phyloP scores from a whole-genome alignment of 2,329 filamentous ascomycete species.

The Claviceps quebecensis region DNA sequence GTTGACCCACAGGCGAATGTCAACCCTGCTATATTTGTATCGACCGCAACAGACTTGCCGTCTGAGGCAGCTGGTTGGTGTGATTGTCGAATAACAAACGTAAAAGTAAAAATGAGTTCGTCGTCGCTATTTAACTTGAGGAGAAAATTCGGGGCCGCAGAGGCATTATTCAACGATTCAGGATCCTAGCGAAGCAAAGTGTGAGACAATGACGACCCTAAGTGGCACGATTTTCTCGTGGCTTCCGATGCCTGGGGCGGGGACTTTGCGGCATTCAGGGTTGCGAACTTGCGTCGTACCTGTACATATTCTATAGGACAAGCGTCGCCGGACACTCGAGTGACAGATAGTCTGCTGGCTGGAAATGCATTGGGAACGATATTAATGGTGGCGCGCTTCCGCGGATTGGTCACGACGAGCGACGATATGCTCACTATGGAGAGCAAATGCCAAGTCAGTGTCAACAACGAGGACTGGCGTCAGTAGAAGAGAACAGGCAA shows the following conservation, averaged over 20 bases:
- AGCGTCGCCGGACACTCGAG: constrained; percentile 59
- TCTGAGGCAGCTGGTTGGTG: constrained; percentile 32
- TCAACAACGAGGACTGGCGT: constrained; percentile 1
- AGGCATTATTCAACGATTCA: constrained; percentile 37
- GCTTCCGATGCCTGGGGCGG: not conserved
- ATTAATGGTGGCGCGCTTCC: constrained; percentile 61
- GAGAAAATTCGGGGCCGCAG: constrained; percentile 56
- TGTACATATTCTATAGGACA: constrained; percentile 80
- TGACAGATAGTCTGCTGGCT: constrained; percentile 60
- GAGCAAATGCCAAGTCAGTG: constrained; percentile 1
- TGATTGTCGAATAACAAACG: constrained; percentile 59
- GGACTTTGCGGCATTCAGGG: constrained; percentile 8
- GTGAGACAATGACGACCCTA: constrained; percentile 2
- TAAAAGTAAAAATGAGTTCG: constrained; percentile 85
- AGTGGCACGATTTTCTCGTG: not conserved
- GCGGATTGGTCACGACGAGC: constrained; percentile 66
- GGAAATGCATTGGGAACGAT: constrained; percentile 80
- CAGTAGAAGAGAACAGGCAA: constrained; percentile 8
- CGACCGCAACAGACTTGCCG: constrained; percentile 32
- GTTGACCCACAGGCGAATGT: constrained; percentile 88
- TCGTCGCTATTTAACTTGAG: constrained; percentile 82
- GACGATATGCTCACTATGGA: constrained; percentile 70
- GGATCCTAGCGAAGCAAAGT: constrained; percentile 48
- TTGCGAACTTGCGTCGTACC: constrained; percentile 34
- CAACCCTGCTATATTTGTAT: constrained; percentile 73